These are phyloP conservation scores for Dendrocalamus sinicus DNA, from an alignment of 176 grass and related monocot species.

Conservation along the genomic window DNA sequence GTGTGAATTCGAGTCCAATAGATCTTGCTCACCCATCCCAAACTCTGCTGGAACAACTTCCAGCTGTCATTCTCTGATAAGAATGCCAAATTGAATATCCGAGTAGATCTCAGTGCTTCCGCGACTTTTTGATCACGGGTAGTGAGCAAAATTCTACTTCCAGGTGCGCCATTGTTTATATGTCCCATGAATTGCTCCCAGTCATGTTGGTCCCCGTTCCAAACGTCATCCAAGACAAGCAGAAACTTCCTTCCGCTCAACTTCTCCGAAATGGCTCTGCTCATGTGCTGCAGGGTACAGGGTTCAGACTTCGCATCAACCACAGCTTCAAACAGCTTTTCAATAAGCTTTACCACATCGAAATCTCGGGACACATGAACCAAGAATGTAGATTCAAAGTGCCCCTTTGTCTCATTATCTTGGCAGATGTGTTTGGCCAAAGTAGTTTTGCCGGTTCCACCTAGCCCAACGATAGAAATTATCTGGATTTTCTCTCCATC, in stretches of 20 bases:
- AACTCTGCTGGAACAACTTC: conserved; percentile 11
- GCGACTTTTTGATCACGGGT: conserved; percentile 22
- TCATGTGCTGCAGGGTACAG: neutral
- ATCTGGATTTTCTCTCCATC: neutral
- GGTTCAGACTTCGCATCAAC: neutral
- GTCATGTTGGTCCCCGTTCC: neutral
- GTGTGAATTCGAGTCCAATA: neutral
- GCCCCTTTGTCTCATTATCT: neutral
- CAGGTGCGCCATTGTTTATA: neutral
- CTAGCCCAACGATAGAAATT: conserved; percentile 32
- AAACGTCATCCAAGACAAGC: conserved; percentile 49
- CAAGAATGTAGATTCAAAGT: conserved; percentile 14
- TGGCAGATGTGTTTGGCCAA: conserved; percentile 12
- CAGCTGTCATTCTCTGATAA: neutral
- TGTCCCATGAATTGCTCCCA: conserved; percentile 10
- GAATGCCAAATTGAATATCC: neutral
- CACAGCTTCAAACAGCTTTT: conserved; percentile 2
- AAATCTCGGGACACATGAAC: conserved; percentile 40
- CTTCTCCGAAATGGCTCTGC: neutral
- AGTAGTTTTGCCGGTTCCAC: conserved; percentile 48
- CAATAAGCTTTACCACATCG: neutral
- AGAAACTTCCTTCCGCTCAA: neutral
- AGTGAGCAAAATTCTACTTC: conserved; percentile 51
- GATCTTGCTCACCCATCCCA: neutral
- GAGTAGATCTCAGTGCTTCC: neutral